Evolutionary conservation across 495 filamentous ascomycete species (phyloP).

Genomic region (Penicillium lividum): DNA sequence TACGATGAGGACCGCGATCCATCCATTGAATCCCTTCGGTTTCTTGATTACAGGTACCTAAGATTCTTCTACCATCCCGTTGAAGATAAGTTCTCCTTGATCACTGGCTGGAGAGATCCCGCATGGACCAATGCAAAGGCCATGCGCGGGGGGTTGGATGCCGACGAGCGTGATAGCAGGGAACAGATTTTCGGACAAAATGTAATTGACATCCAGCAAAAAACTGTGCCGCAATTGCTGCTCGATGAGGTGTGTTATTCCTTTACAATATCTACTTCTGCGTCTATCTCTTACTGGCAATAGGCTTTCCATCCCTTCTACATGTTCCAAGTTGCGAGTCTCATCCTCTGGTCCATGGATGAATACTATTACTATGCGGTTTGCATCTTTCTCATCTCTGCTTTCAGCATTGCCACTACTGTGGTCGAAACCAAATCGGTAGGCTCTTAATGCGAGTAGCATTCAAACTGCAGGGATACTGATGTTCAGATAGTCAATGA

Average conservation of each 20-base stretch:
- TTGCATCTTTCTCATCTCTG: constrained; percentile 94
- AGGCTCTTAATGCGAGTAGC: constrained; percentile 14
- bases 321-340: constrained; percentile 93
- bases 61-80: constrained; percentile 88
- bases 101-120: constrained; percentile 91
- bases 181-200: constrained; percentile 88
- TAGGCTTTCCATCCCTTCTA: constrained; percentile 97
- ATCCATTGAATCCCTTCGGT: constrained; percentile 65
- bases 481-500: constrained; percentile 69
- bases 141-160: constrained; percentile 82
- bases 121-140: constrained; percentile 75
- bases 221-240: constrained; percentile 76
- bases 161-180: constrained; percentile 81
- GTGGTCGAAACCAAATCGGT: constrained; percentile 87
- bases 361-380: constrained; percentile 96
- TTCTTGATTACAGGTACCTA: constrained; percentile 89
- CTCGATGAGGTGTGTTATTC: constrained; percentile 72
- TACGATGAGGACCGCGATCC: constrained; percentile 88
- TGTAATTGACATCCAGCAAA: constrained; percentile 86
- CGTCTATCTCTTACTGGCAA: constrained; percentile 18
- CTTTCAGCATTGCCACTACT: constrained; percentile 86
- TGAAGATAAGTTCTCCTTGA: constrained; percentile 82
- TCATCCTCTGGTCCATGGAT: constrained; percentile 92
- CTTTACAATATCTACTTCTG: no score
- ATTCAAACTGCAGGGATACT: constrained; percentile 21